phyloP scores from a whole-genome alignment of 768 basidiomycete genomes.

The Boletus coccyginus region DNA sequence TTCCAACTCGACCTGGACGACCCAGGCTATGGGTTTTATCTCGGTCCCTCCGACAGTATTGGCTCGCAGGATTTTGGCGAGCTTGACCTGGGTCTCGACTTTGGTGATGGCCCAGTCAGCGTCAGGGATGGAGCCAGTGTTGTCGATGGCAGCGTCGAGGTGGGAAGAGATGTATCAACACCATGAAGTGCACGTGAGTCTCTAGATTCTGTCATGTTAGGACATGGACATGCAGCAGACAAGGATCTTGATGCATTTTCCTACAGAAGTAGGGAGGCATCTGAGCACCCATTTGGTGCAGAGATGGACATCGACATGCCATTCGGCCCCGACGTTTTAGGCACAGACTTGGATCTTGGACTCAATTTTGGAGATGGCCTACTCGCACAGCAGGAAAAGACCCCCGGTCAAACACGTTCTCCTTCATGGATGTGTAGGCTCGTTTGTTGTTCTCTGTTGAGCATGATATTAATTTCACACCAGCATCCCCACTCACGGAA shows the following conservation, averaged over 20 bases:
- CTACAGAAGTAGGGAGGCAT: slow-evolving; percentile 57
- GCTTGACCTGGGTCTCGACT: slow-evolving; percentile 74
- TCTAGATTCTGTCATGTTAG: slow-evolving; percentile 60
- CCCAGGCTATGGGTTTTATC: slow-evolving; percentile 64
- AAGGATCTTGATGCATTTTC: slow-evolving; percentile 66
- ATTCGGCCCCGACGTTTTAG: slow-evolving; percentile 48
- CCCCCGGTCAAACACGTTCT: slow-evolving; percentile 57
- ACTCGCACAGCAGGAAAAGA: slow-evolving; percentile 45
- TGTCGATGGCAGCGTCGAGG: slow-evolving; percentile 57
- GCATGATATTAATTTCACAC: slow-evolving; percentile 6
- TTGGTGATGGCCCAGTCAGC: slow-evolving; percentile 57
- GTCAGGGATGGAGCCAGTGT: slow-evolving; percentile 47
- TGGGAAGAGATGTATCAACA: slow-evolving; percentile 68
- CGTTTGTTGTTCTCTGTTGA: neutral
- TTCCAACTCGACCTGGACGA: slow-evolving; percentile 63
- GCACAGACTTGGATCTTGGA: slow-evolving; percentile 63
- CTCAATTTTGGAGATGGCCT: slow-evolving; percentile 65
- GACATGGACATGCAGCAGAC: slow-evolving; percentile 41
- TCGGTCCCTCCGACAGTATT: slow-evolving; percentile 78
- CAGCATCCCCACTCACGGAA: slow-evolving; percentile 77
- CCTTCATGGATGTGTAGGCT: slow-evolving; percentile 68
- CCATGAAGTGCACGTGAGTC: slow-evolving; percentile 49
- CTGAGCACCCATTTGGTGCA: slow-evolving; percentile 61
- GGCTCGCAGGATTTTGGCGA: slow-evolving; percentile 80
- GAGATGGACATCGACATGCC: slow-evolving; percentile 52